Evolutionary conservation across 2,329 filamentous ascomycete species (phyloP), one percentile per base, ranked within the genome.

Genomic region (Chrysoporthe deuterocubensis): DNA sequence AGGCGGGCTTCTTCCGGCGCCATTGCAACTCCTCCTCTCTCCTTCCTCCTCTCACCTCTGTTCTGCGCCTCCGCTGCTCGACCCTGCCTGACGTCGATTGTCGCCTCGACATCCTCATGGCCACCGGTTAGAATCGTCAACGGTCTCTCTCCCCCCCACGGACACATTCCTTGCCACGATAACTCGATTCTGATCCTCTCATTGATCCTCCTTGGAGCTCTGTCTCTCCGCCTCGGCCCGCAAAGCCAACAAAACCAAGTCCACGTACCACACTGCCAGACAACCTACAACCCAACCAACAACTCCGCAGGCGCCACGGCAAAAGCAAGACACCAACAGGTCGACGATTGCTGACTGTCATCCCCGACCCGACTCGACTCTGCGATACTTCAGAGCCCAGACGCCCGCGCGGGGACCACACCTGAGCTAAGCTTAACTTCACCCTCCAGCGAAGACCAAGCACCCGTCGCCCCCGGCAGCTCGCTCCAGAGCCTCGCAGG

Each of bases 401-500:
- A 58, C 48, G 43, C 11, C 26, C 37, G 32, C 43, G n/a, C 50
- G 26, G 42, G 8, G 32, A 64, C 3, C 26, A 57, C 54, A 37
- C 9, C 54, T 26, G n/a, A 40, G 32, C 54, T 40, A 13, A 57
- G 54, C 32, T 57, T 14, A 21, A 26, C 26, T 26, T 26, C 54
- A 21, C 14, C 34, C 18, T 13, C 48, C 58, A 32, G 56, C 21
- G 52, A 32, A 42, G 26, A 26, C 32, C 16, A 42, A n/a, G 32
- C 52, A 52, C 50, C 18, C 54, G 21, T 65, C 63, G 26, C 54
- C 26, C 26, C 52, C 52, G 40, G 48, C 59, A 46, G 43, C 59
- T 42, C 65, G 54, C 65, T 64, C 65, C 75, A 78, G 79, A 80
- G 79, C 84, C 82, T 83, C 83, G 80, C 78, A 74, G 76, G 83